Base-by-base conservation (phyloP, 495 filamentous ascomycete species). In the Parachaetomium inaequale region DNA sequence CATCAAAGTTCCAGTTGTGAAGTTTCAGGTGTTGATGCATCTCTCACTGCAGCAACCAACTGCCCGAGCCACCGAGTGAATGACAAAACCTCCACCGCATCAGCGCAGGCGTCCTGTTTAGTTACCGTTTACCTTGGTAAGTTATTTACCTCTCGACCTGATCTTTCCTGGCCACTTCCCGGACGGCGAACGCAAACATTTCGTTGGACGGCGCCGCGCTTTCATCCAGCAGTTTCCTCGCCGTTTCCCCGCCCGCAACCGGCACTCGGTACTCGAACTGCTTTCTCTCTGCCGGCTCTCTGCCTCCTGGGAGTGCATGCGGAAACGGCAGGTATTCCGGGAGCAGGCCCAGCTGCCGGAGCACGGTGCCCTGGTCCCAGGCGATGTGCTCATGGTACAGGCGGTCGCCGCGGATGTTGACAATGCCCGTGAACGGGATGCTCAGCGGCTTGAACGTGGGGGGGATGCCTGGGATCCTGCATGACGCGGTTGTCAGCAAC, bases 361-460 rank as follows among this genome's bases (percentile, higher is more conserved):
- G 74, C 3, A 93, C 87, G 17, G 84, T 87, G 1, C 88, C 90
- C 70, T 96, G 91, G 68, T 96, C 92, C 91, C 91, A 96, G 64
- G 89, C 87, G 19, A 93, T 86, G 66, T 93, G 88, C 72, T 96
- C 92, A 55, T 89, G 86, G 68, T 86, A 92, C 4, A 96, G 76
- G 53, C 84, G 84, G 5, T 88, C 88, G 3, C 83, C 90, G 15
- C 90, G 80, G 53, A 94, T 76, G 60, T 87, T 87, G 29, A 94
- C 88, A 12, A 95, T 86, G 63, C 82, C 85, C 4, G 91, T 88
- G 21, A 95, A 75, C 0, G 89, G 84, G 15, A 96, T 77, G 58
- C 89, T 84, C 3, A 94, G 82, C 34, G 78, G 74, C 55, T 79
- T 83, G 46, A 83, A 76, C 1, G 91, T 96, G 4, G 91, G 82